These are phyloP conservation scores for Senecio squalidus DNA, from an alignment of 140 eudicot species.

Conservation along the genomic window DNA sequence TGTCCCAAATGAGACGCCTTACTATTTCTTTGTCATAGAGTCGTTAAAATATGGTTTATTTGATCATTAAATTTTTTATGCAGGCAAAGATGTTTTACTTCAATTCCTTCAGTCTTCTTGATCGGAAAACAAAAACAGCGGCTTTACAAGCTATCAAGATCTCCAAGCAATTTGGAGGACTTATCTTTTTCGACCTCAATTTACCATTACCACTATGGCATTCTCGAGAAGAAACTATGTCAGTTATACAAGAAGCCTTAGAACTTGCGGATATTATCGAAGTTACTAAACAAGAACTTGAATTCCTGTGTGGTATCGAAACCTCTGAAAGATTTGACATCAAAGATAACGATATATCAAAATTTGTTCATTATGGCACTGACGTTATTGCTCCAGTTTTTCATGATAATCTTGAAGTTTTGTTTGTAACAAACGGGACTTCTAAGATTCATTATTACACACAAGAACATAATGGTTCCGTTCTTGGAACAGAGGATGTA, in stretches of 20 bases:
- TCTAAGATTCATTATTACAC: conserved; percentile 90
- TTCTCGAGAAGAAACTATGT: conserved; percentile 65
- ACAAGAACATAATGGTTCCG: conserved; percentile 66
- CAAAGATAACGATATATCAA: conserved; percentile 53
- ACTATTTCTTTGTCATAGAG: no score
- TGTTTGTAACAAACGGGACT: conserved; percentile 95
- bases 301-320: conserved; percentile 73
- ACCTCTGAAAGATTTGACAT: conserved; percentile 69
- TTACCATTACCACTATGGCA: conserved; percentile 89
- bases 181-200: conserved; percentile 78
- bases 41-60: no score
- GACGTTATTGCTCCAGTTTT: conserved; percentile 61
- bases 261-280: conserved; percentile 81
- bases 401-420: conserved; percentile 72
- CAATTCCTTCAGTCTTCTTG: conserved; percentile 80
- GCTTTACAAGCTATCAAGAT: conserved; percentile 77
- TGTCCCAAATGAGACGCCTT: no score
- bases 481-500: conserved; percentile 82
- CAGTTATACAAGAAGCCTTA: conserved; percentile 58
- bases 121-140: conserved; percentile 60
- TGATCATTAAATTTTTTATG: conserved; percentile 19
- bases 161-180: conserved; percentile 66
- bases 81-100: conserved; percentile 96
- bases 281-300: conserved; percentile 91
- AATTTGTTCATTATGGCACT: conserved; percentile 65